A percentile compares a stretch with the other conserved stretches of the same genome.
Conservation (phyloP, 306 rosid species). For the Pterocarpus santalinus region DNA sequence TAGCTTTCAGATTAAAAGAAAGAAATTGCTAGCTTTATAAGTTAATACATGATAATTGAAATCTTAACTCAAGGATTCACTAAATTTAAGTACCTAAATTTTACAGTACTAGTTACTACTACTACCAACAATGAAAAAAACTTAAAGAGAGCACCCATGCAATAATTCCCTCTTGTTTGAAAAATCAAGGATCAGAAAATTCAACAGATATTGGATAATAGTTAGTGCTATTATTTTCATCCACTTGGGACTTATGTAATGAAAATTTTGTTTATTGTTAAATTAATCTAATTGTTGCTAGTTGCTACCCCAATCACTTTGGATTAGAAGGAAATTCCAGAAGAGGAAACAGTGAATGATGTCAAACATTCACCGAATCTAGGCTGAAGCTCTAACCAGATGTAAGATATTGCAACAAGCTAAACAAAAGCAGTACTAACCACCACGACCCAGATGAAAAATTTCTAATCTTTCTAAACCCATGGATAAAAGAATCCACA, state of each 20-base stretch:
- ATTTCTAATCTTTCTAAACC: slow-evolving; percentile 18
- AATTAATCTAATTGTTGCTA: slow-evolving; percentile 14
- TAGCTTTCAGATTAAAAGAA: too few relatives aligned
- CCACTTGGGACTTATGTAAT: slow-evolving; percentile 1
- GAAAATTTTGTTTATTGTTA: not conserved
- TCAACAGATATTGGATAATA: not conserved
- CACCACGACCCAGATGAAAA: not conserved
- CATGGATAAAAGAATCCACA: not conserved
- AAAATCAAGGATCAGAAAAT: not conserved
- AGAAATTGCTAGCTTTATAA: too few relatives aligned
- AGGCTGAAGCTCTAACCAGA: not conserved
- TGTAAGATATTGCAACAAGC: slow-evolving; percentile 24
- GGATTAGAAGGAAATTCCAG: not conserved
- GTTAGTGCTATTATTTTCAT: not conserved
- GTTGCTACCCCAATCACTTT: not conserved
- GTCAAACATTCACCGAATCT: slow-evolving; percentile 12
- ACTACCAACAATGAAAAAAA: slow-evolving; percentile 15
- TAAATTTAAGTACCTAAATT: not conserved
- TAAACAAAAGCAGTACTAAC: slow-evolving; percentile 7
- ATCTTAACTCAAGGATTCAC: not conserved
- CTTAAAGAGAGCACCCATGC: not conserved
- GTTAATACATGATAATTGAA: not conserved
- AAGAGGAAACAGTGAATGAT: slow-evolving; percentile 13
- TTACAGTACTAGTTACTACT: not conserved
- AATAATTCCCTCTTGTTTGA: not conserved